Conservation (phyloP, 495 filamentous ascomycete species). For the Penicillium tannophilum region DNA sequence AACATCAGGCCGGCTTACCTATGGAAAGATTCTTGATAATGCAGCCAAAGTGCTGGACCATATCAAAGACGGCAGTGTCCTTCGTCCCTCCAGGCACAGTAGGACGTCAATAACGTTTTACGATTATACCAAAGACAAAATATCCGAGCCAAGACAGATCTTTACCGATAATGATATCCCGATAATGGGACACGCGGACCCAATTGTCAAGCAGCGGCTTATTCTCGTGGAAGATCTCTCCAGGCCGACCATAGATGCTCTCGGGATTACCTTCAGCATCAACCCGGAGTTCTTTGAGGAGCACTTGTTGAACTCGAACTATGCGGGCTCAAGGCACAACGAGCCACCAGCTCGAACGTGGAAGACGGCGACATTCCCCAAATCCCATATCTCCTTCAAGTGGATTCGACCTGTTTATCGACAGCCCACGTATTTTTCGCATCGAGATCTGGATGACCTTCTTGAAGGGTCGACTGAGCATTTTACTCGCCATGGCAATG, state of each 20-base stretch:
- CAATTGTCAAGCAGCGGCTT: constrained; percentile 7
- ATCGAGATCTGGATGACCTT: constrained; percentile 6
- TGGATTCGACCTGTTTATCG: constrained; percentile 21
- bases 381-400: constrained; percentile 14
- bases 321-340: constrained; percentile 8
- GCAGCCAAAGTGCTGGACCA: constrained; percentile 13
- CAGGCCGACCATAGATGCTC: constrained; percentile 6
- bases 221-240: constrained; percentile 20
- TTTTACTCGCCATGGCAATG: background rate
- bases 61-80: constrained; percentile 17
- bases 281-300: constrained; percentile 24
- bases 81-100: background rate
- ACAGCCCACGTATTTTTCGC: constrained; percentile 16
- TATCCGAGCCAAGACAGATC: background rate
- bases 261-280: constrained; percentile 15
- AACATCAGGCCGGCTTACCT: background rate
- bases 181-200: background rate
- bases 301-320: constrained; percentile 19
- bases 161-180: background rate
- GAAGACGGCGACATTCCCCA: constrained; percentile 10
- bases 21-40: constrained; percentile 9
- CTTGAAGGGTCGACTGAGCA: constrained; percentile 5
- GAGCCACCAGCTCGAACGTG: constrained; percentile 11
- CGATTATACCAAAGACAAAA: constrained; percentile 7
- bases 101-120: constrained; percentile 12